Evolutionary conservation across 768 basidiomycete species (phyloP), one percentile per base, ranked within the genome.

Genomic region (Phaeotremella fagi): DNA sequence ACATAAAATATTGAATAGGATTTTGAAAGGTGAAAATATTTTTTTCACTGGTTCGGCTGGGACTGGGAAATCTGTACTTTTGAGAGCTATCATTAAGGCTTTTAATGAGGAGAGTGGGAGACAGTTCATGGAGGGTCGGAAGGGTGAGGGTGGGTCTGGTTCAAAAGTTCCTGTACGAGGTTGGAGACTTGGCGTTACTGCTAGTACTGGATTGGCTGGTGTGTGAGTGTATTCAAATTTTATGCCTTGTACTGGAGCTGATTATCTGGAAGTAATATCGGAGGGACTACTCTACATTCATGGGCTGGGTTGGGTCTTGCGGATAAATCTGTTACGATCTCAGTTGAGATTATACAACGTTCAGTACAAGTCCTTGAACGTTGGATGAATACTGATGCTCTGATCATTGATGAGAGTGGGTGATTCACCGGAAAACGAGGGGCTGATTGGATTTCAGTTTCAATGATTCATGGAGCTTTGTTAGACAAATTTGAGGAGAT

Each of bases 1-100:
- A 45, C 18, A 36, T n/a, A 38, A 51, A 7, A 63, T 67, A 36
- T 59, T 70, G 5, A 36, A 44, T 3, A 43, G 57, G 20, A 62
- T 70, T 25, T 12, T 68, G 22, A 18, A 80, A 4, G 83, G 82
- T 2, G 72, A 83, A 27, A 92, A 83, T 64, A 66, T 94, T 27
- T 99, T 99, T 66, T 99, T 97, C 73, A 98, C 94, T 1, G 95
- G 94, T 20, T 91, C 90, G 77, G 94, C 94, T 53, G 94, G 94
- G 48, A 95, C 94, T 3, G 94, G 94, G 36, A 98, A 98, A 75
- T 95, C 92, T 1, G 90, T 98, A 20, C 80, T 98, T 3, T 79
- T 98, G 14, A 81, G 91, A 22, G 89, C 91, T 70, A 94, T 97
- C 44, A 94, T 97, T 68, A 80, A 81, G 63, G 76, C 79, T 1